phyloP scores from a whole-genome alignment of 345 rosid genomes.

The Cardamine occulta region DNA sequence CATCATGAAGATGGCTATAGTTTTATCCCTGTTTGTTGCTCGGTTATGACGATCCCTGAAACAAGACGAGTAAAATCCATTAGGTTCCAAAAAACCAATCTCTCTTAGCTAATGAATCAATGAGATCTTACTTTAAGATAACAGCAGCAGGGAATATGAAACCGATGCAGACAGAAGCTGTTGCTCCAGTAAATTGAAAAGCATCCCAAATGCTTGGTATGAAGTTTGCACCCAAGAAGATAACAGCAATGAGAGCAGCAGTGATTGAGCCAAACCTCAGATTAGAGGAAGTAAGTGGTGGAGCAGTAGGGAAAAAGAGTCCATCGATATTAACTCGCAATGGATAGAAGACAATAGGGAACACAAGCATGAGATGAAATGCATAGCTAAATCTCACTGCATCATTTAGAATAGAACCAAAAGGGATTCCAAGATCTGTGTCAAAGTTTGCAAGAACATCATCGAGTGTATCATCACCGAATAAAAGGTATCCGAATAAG shows the following conservation, averaged over 20 bases:
- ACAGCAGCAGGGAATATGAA: constrained; percentile 93
- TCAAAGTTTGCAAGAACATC: constrained; percentile 96
- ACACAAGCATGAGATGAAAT: constrained; percentile 91
- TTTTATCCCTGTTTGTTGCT: constrained; percentile 78
- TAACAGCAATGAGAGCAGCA: constrained; percentile 56
- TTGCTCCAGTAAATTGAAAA: constrained; percentile 96
- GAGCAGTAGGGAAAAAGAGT: constrained; percentile 76
- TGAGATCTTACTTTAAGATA: constrained; percentile 64
- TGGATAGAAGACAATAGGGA: constrained; percentile 85
- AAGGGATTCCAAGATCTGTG: constrained; percentile 76
- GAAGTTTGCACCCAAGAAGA: constrained; percentile 81
- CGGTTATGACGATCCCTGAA: constrained; percentile 74
- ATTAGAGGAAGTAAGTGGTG: constrained; percentile 59
- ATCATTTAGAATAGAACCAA: constrained; percentile 64
- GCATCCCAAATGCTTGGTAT: constrained; percentile 99
- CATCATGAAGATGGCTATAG: constrained; percentile 64
- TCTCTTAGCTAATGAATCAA: constrained; percentile 10
- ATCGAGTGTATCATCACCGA: constrained; percentile 75
- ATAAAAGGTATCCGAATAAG: constrained; percentile 87
- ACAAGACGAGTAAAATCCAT: constrained; percentile 6
- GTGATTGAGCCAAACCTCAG: constrained; percentile 73
- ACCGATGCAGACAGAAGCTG: constrained; percentile 88
- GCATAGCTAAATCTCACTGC: constrained; percentile 89
- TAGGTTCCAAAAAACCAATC: constrained; percentile 3
- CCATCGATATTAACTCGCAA: constrained; percentile 82